These are phyloP conservation scores for Dryas integrifolia DNA, from an alignment of 331 rosid genomes.

Conservation along the genomic window DNA sequence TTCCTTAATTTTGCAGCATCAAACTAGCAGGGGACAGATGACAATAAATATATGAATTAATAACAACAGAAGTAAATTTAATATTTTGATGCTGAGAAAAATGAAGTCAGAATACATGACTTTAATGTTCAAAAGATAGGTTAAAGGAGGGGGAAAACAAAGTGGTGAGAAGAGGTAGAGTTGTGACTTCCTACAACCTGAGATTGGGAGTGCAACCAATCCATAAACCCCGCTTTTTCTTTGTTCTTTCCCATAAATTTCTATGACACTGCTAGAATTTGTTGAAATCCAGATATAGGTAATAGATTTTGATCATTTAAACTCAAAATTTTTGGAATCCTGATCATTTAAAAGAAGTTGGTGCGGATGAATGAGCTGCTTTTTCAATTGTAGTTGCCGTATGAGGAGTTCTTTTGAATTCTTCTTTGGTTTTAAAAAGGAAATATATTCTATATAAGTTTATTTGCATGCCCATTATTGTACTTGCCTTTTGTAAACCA, in stretches of 20 bases:
- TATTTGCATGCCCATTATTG: conserved; percentile 1
- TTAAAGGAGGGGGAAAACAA: not conserved
- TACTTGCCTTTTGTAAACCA: conserved; percentile 71
- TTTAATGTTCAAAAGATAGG: not conserved
- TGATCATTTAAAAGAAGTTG: not conserved
- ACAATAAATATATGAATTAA: conserved; percentile 4
- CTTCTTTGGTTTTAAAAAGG: not conserved
- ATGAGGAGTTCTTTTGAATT: too few relatives aligned
- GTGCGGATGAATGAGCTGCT: too few relatives aligned
- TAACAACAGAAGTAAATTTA: conserved; percentile 11
- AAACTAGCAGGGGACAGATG: conserved; percentile 46
- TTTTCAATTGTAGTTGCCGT: too few relatives aligned
- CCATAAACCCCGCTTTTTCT: not conserved
- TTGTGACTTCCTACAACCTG: not conserved
- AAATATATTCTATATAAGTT: not conserved
- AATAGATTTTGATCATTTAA: not conserved
- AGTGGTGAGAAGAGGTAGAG: not conserved
- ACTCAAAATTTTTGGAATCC: not conserved
- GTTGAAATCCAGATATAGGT: conserved; percentile 3
- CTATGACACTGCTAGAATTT: not conserved
- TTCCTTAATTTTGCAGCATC: conserved; percentile 78
- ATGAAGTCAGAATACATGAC: not conserved
- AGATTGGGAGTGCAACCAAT: not conserved
- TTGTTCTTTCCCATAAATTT: not conserved
- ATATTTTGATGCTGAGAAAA: not conserved